These are phyloP conservation scores for Verticillium klebahnii DNA, from an alignment of 2,329 filamentous ascomycete species.

Conservation along the genomic window DNA sequence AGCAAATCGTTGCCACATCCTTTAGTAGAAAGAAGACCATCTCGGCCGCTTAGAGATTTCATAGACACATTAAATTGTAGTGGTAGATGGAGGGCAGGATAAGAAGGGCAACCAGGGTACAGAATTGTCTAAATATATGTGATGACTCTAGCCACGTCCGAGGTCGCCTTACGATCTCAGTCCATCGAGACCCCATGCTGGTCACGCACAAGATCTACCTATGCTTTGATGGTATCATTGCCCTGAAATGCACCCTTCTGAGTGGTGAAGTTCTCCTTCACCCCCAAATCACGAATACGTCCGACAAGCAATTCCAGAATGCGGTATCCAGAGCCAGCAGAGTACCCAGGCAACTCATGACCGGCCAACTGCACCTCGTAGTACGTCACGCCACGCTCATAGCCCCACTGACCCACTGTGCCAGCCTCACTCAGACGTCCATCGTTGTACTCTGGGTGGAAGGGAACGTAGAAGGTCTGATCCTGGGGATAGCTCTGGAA, in stretches of 20 bases:
- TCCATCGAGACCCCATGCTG: no score
- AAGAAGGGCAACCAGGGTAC: no score
- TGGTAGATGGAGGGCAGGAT: no score
- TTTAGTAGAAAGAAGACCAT: no score
- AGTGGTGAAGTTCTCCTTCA: slow-evolving; percentile 6
- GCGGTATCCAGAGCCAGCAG: slow-evolving; percentile 21
- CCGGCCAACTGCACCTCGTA: slow-evolving; percentile 11
- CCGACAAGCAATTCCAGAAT: slow-evolving; percentile 21
- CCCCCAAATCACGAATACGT: slow-evolving; percentile 16
- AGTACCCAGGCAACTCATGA: slow-evolving; percentile 22
- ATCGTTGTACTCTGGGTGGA: slow-evolving; percentile 24
- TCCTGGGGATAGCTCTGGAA: slow-evolving; percentile 46
- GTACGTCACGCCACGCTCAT: slow-evolving; percentile 14
- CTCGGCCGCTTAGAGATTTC: no score
- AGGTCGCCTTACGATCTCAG: no score
- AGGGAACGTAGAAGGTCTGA: slow-evolving; percentile 7
- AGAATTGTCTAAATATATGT: no score
- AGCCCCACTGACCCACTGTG: slow-evolving; percentile 8
- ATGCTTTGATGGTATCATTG: not conserved
- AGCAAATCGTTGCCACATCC: no score
- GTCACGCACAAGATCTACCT: not conserved
- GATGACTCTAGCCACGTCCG: no score
- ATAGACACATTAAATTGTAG: no score
- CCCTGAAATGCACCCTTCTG: not conserved
- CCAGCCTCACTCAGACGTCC: slow-evolving; percentile 7